A percentile compares a stretch with the other conserved stretches of the same genome.
Conservation (phyloP, 2,329 filamentous ascomycete genomes). For the Clonostachys rhizophaga region DNA sequence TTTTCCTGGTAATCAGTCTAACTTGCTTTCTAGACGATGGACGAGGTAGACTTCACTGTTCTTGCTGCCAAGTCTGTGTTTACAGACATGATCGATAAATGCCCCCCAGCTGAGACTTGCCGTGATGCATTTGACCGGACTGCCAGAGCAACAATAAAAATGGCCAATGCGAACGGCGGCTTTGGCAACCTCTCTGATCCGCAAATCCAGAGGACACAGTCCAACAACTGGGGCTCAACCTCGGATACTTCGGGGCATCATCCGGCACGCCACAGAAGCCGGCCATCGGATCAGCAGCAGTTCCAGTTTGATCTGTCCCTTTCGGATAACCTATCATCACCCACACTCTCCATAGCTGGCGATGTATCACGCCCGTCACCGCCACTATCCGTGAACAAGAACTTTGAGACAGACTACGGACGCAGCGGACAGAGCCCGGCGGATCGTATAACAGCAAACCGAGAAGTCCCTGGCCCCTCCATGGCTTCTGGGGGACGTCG, state of each 20-base stretch:
- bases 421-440: background rate
- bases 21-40: constrained; percentile 57
- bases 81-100: constrained; percentile 87
- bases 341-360: constrained; percentile 28
- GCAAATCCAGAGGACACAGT: constrained; percentile 12
- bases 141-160: constrained; percentile 90
- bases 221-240: constrained; percentile 19
- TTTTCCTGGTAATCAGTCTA: too few relatives aligned
- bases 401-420: constrained; percentile 25
- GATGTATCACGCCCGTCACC: constrained; percentile 33
- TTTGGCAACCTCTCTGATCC: constrained; percentile 50
- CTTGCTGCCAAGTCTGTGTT: constrained; percentile 90
- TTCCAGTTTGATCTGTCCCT: constrained; percentile 28
- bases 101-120: constrained; percentile 90
- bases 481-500: constrained; percentile 10
- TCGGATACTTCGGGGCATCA: constrained; percentile 3
- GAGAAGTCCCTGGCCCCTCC: constrained; percentile 9
- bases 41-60: constrained; percentile 97
- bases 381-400: constrained; percentile 26
- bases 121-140: constrained; percentile 93
- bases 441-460: constrained; percentile 1
- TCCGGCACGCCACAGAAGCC: constrained; percentile 12
- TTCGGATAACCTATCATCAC: constrained; percentile 34
- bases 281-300: constrained; percentile 19
- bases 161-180: constrained; percentile 84